phyloP scores from a whole-genome alignment of 139 green algal genomes.

The Micromonas commoda region DNA sequence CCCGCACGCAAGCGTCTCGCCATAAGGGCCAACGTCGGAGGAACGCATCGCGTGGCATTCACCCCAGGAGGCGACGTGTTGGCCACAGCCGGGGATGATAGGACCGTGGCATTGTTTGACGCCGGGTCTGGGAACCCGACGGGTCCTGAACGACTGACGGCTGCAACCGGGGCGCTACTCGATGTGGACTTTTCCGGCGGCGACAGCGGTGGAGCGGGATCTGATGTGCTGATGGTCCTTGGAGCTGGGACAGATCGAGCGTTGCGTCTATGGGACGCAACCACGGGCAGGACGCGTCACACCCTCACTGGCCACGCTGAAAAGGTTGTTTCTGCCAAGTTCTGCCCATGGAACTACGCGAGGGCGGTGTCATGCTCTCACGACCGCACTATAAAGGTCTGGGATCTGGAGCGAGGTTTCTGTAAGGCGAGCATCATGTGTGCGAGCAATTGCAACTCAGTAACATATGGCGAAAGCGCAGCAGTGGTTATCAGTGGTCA shows the following conservation, averaged over 20 bases:
- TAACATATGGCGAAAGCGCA: not conserved
- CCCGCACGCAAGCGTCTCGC: not conserved
- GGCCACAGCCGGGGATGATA: not conserved
- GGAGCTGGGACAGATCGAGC: slow-evolving; percentile 28
- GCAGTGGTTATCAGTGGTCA: not conserved
- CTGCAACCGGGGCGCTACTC: not conserved
- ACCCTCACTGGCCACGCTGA: slow-evolving; percentile 37
- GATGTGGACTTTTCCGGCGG: slow-evolving; percentile 3
- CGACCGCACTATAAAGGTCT: slow-evolving; percentile 40
- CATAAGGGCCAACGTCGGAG: slow-evolving; percentile 2
- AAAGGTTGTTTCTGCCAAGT: slow-evolving; percentile 30
- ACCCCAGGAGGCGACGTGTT: not conserved
- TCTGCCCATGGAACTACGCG: not conserved
- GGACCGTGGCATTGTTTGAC: not conserved
- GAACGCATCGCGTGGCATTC: slow-evolving; percentile 6
- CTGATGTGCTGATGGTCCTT: slow-evolving; percentile 2
- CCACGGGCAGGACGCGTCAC: slow-evolving; percentile 28
- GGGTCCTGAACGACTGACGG: not conserved
- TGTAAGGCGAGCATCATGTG: not conserved
- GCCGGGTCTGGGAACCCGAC: not conserved
- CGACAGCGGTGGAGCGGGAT: not conserved
- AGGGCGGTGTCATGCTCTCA: slow-evolving; percentile 30
- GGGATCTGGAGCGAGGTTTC: slow-evolving; percentile 27
- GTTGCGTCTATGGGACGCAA: slow-evolving; percentile 38
- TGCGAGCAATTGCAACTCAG: not conserved